phyloP scores from a whole-genome alignment of 1,139 yeast genomes.

The Zygoascus sp. region DNA sequence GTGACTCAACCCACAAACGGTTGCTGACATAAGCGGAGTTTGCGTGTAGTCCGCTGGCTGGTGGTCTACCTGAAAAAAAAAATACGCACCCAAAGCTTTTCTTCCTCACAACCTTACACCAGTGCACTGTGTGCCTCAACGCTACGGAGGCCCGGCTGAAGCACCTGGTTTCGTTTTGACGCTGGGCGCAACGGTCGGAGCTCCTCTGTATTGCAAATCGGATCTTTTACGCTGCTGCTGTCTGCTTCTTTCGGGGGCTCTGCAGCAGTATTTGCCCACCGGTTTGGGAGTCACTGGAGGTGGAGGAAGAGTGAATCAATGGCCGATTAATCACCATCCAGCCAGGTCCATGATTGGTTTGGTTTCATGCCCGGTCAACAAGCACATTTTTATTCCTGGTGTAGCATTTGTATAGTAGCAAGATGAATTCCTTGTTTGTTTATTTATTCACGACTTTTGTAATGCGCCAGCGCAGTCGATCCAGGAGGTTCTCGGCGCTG shows the following conservation, averaged over 20 bases:
- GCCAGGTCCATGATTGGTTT: conserved; percentile 9
- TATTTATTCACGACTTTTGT: too few relatives aligned
- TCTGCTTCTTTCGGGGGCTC: too few relatives aligned
- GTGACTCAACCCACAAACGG: neutral
- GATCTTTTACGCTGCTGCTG: neutral
- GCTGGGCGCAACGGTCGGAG: neutral
- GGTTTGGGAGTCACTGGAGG: conserved; percentile 2
- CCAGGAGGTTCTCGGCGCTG: too few relatives aligned
- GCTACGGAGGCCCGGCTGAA: neutral
- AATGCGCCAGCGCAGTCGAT: too few relatives aligned
- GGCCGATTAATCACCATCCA: conserved; percentile 23
- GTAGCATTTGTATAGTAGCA: too few relatives aligned
- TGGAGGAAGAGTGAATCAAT: conserved; percentile 9
- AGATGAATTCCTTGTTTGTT: too few relatives aligned
- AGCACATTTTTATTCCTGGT: neutral
- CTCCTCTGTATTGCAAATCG: conserved; percentile 4
- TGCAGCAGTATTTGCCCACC: neutral
- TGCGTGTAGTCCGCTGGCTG: too few relatives aligned
- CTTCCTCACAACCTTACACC: neutral
- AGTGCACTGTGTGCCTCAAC: conserved; percentile 5
- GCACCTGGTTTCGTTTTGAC: conserved; percentile 3
- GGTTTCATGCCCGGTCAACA: conserved; percentile 24
- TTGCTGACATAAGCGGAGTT: neutral
- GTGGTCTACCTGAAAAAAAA: too few relatives aligned
- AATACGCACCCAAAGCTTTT: neutral